Base-by-base conservation (phyloP, 179 eudicot genomes). In the Heliamphora pulchella region DNA sequence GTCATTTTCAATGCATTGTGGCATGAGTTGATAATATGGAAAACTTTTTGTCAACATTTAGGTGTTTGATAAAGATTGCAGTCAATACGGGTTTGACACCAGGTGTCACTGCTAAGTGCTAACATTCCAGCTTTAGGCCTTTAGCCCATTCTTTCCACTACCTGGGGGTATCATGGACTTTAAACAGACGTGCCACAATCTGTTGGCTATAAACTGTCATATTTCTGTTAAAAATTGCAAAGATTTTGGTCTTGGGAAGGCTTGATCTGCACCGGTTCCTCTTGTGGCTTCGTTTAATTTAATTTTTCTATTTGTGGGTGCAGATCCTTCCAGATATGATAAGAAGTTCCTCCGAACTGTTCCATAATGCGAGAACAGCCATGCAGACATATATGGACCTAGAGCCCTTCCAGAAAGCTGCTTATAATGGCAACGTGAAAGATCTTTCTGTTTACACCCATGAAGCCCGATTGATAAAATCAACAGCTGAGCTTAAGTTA, bases 391-490 rank as follows among this genome's bases (percentile, higher is more conserved):
- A 94, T 79, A 84, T 78, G 82, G 89, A 89, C 77, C 81, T 91
- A 76, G 93, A 89, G 70, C 82, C 90, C 83, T 91, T 94, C 80
- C 89, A 83, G 59, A 89, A 89, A 80, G 87, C 87, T 67, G 79
- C 43, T 78, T 69, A 39, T 54, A 75, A 80, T 65, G 93, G 92
- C 17, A 88, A 82, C 66, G 97, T 89, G 75, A 88, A 88, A 80
- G 98, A 94, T 84, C 83, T 93, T 74, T 91, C 97, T 53, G 63
- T 67, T 48, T 84, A 82, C 83, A 91, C 92, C 74, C 92, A 94
- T 76, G 94, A 93, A 84, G 86, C 91, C 71, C 91, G 98, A 76
- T 94, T 91, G 97, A 72, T 90, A 79, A 94, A 93, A 82, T 94
- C 98, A 76, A 84, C 89, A 61, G 87, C 97, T 51, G 98, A 94